Evolutionary conservation across 2,329 filamentous ascomycete species (phyloP).

Genomic region (Cladosporium sphaerospermum): DNA sequence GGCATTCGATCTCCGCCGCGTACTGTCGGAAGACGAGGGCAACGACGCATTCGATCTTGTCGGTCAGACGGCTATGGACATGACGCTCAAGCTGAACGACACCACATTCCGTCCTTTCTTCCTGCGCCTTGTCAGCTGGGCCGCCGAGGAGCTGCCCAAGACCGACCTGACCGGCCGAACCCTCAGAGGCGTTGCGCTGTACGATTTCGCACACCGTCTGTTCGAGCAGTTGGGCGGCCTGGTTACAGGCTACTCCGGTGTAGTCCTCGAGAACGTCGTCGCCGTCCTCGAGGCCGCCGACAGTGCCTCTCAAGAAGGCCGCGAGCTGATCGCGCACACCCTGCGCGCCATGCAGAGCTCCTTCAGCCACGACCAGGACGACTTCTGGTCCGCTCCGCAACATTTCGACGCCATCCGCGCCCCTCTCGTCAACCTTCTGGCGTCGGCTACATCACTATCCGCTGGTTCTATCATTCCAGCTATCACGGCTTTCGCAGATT

Average conservation of each 20-base stretch:
- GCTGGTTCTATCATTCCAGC: slow-evolving; percentile 57
- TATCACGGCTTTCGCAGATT: slow-evolving; percentile 66
- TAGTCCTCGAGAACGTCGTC: slow-evolving; percentile 70
- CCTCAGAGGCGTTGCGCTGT: slow-evolving; percentile 67
- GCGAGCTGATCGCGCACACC: slow-evolving; percentile 58
- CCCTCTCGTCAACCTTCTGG: slow-evolving; percentile 60
- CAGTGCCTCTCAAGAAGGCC: slow-evolving; percentile 45
- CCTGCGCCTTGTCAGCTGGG: slow-evolving; percentile 77
- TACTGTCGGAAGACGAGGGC: slow-evolving; percentile 47
- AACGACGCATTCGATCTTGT: slow-evolving; percentile 51
- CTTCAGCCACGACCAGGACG: slow-evolving; percentile 84
- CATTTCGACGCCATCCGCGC: slow-evolving; percentile 71
- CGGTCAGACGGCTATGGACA: slow-evolving; percentile 70
- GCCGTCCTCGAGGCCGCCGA: slow-evolving; percentile 55
- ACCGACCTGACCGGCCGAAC: slow-evolving; percentile 50
- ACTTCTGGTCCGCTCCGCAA: slow-evolving; percentile 89
- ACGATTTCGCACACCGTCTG: slow-evolving; percentile 71
- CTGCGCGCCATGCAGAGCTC: slow-evolving; percentile 66
- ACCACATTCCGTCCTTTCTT: slow-evolving; percentile 89
- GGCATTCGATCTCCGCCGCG: slow-evolving; percentile 59
- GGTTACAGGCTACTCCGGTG: slow-evolving; percentile 84
- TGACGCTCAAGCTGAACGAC: slow-evolving; percentile 96
- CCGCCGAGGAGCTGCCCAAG: slow-evolving; percentile 54
- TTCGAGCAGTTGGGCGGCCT: slow-evolving; percentile 87
- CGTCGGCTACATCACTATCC: slow-evolving; percentile 37